Percentiles rank a stretch among this genome's conserved stretches.
These are phyloP conservation scores for Plenodomus biglobosus DNA, from an alignment of 2,329 filamentous ascomycete genomes.

Conservation along the genomic window DNA sequence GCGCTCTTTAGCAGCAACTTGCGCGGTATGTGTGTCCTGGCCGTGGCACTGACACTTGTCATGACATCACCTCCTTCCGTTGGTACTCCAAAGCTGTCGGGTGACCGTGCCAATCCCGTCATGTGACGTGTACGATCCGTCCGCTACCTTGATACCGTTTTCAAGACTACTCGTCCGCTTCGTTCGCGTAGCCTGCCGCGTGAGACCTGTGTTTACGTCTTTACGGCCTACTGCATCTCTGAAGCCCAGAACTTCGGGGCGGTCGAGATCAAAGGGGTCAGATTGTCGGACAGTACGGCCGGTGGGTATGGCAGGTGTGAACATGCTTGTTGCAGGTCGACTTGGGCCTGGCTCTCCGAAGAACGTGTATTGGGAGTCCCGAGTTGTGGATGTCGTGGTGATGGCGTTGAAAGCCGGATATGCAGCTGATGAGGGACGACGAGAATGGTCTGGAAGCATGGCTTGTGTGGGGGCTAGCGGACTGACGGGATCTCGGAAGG, in stretches of 20 bases:
- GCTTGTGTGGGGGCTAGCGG: slow-evolving; percentile 29
- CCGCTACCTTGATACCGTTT: slow-evolving; percentile 29
- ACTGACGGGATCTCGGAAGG: slow-evolving; percentile 30
- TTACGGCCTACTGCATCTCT: slow-evolving; percentile 29
- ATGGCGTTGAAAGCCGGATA: slow-evolving; percentile 25
- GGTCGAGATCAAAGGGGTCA: slow-evolving; percentile 46
- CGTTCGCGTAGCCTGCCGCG: slow-evolving; percentile 28
- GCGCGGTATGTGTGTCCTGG: background rate
- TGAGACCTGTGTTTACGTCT: slow-evolving; percentile 34
- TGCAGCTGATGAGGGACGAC: slow-evolving; percentile 22
- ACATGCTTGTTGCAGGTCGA: slow-evolving; percentile 33
- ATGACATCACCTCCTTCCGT: slow-evolving; percentile 21
- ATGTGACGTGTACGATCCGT: too few relatives aligned
- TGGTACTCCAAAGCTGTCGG: slow-evolving; percentile 19
- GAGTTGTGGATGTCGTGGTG: slow-evolving; percentile 24
- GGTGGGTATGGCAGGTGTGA: slow-evolving; percentile 16
- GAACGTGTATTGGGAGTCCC: slow-evolving; percentile 30
- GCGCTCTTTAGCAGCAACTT: slow-evolving; percentile 1
- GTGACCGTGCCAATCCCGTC: slow-evolving; percentile 20
- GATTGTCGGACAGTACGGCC: slow-evolving; percentile 40
- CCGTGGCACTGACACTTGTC: background rate
- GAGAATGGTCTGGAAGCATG: slow-evolving; percentile 25
- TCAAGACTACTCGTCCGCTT: slow-evolving; percentile 35
- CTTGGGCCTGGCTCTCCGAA: slow-evolving; percentile 43
- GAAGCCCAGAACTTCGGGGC: slow-evolving; percentile 44